Conservation (phyloP, 2,329 filamentous ascomycete genomes). For the Epichloe festucae region DNA sequence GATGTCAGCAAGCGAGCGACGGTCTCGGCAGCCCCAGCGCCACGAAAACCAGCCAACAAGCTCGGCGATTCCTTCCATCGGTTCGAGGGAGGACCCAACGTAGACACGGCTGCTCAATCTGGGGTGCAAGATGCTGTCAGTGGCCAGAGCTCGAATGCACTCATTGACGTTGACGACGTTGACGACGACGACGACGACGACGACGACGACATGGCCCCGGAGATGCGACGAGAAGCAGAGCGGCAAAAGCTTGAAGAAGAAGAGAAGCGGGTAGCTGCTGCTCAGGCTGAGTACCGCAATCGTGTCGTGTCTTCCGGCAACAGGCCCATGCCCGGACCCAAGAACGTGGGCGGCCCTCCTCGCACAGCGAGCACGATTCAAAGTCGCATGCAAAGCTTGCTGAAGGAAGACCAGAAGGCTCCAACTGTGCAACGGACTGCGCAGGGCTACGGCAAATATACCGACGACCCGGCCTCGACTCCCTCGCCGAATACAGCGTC, state of each 20-base stretch:
- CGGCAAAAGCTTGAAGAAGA: constrained; percentile 70
- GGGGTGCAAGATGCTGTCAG: constrained; percentile 6
- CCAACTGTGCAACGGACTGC: constrained; percentile 54
- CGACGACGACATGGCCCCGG: constrained; percentile 62
- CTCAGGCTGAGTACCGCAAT: constrained; percentile 76
- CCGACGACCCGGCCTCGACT: constrained; percentile 35
- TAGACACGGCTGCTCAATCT: neutral
- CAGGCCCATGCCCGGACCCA: constrained; percentile 32
- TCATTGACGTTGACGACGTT: constrained; percentile 41
- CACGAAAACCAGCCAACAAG: constrained; percentile 76
- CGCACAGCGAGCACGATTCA: constrained; percentile 70
- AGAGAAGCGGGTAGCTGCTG: constrained; percentile 77
- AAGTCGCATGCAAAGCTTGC: constrained; percentile 72
- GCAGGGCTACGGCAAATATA: constrained; percentile 81
- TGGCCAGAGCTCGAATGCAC: constrained; percentile 48
- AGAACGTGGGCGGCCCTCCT: constrained; percentile 44
- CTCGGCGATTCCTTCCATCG: constrained; percentile 91
- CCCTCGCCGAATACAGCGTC: constrained; percentile 25
- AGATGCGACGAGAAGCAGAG: constrained; percentile 83
- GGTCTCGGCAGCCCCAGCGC: constrained; percentile 56
- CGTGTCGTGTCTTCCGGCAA: constrained; percentile 39
- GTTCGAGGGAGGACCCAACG: constrained; percentile 51
- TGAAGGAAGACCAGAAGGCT: constrained; percentile 61
- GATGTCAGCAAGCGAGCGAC: constrained; percentile 55
- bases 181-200: constrained; percentile 58